These are phyloP conservation scores for Fusarium sp. DNA, from an alignment of 2,329 filamentous ascomycete species.

Conservation along the genomic window DNA sequence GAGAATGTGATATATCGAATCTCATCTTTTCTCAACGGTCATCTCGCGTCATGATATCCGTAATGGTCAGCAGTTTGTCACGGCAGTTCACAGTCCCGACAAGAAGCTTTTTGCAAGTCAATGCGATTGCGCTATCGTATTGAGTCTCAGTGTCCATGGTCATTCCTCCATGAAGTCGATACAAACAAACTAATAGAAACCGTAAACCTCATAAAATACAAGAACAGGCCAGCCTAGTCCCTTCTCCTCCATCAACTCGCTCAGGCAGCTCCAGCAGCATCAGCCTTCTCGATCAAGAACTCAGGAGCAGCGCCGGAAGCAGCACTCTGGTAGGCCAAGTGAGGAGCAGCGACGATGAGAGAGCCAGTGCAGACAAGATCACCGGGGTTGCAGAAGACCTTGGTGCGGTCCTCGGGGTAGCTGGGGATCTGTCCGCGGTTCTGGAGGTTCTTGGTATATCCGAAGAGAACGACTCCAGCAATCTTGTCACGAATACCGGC, in stretches of 20 bases:
- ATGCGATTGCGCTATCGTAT: not conserved
- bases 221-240: conserved; percentile 16
- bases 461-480: conserved; percentile 50
- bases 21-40: not conserved
- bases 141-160: not conserved
- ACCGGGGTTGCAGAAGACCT: conserved; percentile 50
- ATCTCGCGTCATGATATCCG: not conserved
- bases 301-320: conserved; percentile 10
- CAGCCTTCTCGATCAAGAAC: conserved; percentile 30
- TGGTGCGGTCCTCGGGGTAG: conserved; percentile 47
- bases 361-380: conserved; percentile 52
- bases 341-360: conserved; percentile 38
- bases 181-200: not conserved
- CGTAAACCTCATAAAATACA: not conserved
- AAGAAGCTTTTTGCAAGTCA: not conserved
- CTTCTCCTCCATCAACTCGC: not conserved
- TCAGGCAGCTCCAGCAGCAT: conserved; percentile 5
- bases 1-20: not conserved
- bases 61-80: not conserved
- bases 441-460: conserved; percentile 56
- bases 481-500: conserved; percentile 46
- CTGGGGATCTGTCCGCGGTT: conserved; percentile 51
- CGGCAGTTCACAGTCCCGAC: not conserved
- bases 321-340: conserved; percentile 17
- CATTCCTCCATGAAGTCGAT: not conserved